These are phyloP conservation scores for Sutorius eximius DNA, from an alignment of 1,284 basidiomycete species.

Conservation along the genomic window DNA sequence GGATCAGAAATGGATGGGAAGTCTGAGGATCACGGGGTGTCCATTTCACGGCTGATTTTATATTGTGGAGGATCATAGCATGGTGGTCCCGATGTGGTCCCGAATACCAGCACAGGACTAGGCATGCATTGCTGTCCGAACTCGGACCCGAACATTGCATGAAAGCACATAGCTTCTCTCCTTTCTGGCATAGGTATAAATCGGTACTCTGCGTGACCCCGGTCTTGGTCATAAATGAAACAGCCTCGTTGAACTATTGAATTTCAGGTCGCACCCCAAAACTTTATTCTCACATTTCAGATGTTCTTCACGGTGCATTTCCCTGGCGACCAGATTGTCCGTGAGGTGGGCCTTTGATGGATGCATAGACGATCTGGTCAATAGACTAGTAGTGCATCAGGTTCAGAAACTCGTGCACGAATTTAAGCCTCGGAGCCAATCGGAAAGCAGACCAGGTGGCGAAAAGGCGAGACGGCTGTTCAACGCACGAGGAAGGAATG, in stretches of 20 bases:
- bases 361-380: too few species aligned
- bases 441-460: too few species aligned
- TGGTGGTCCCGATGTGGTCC: background rate
- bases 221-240: background rate
- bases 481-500: too few species aligned
- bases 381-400: too few species aligned
- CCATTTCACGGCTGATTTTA: background rate
- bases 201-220: background rate
- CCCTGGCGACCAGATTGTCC: too few species aligned
- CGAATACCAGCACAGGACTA: background rate
- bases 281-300: background rate
- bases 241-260: too few species aligned
- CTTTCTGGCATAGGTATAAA: background rate
- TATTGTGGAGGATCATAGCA: background rate
- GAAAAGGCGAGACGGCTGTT: too few species aligned
- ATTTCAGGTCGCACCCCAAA: background rate
- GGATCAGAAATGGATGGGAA: background rate
- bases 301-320: too few species aligned
- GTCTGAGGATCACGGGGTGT: background rate
- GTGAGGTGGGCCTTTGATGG: too few species aligned
- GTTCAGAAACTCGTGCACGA: too few species aligned
- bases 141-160: background rate
- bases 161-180: background rate
- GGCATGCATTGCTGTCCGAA: background rate
- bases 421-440: too few species aligned